Conservation (phyloP, 208 protist species). For the Trypanosoma platydactyli region DNA sequence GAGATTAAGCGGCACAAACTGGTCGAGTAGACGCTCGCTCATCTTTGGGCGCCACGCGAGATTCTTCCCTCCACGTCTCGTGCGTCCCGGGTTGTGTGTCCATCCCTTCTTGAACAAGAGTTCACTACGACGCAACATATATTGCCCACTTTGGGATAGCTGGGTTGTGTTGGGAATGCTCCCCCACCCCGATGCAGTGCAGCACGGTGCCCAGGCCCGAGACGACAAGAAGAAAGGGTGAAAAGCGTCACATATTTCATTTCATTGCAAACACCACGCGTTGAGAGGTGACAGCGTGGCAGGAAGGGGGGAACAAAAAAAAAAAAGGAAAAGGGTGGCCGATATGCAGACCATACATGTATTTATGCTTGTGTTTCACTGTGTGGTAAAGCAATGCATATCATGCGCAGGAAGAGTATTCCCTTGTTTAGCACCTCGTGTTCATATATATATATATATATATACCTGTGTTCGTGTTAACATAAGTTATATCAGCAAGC, state of each 20-base stretch:
- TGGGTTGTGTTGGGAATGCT: not conserved
- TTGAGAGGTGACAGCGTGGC: no score
- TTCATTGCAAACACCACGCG: no score
- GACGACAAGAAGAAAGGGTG: constrained; percentile 11
- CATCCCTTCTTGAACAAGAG: constrained; percentile 84
- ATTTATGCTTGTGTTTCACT: no score
- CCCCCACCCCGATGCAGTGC: no score
- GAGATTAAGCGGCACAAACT: constrained; percentile 84
- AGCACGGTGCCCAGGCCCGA: not conserved
- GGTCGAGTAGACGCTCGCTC: constrained; percentile 49
- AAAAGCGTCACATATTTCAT: not conserved
- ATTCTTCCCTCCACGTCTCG: constrained; percentile 86
- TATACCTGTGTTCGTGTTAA: no score
- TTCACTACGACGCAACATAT: constrained; percentile 67
- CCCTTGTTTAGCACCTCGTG: no score
- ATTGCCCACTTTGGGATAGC: not conserved
- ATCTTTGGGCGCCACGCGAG: constrained; percentile 89
- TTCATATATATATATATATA: constrained; percentile 15
- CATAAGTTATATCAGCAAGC: constrained; percentile 59
- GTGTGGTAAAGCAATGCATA: no score
- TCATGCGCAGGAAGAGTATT: no score
- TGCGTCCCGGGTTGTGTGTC: constrained; percentile 83
- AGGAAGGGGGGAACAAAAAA: no score
- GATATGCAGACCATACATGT: no score
- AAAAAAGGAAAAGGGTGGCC: no score